Evolutionary conservation across 2,329 filamentous ascomycete species (phyloP), one percentile per base, ranked within the genome.

Genomic region (Monosporascus sp.): DNA sequence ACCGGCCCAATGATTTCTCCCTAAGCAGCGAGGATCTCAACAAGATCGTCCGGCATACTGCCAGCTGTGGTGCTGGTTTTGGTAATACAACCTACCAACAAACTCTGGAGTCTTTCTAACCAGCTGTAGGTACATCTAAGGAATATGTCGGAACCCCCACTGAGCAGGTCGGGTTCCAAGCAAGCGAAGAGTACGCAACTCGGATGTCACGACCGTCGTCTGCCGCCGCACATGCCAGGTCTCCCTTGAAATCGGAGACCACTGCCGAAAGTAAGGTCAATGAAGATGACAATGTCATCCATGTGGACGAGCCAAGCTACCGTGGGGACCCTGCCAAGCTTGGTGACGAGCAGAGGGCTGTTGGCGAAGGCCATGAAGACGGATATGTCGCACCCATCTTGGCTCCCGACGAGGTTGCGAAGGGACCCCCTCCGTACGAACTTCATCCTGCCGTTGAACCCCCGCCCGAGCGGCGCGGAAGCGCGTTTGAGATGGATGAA

Each of bases 1-100:
- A 82, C 50, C 79, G 81, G 52, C 75, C 77, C 57, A 76, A 76
- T 57, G 88, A 94, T 66, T 95, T 88, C 74, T 89, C 90, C 52
- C 81, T 96, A 83, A 94, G 89, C 71, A 92, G 88, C 63, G 89
- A 90, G 42, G 89, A 96, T 65, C 74, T 97, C 61, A 96, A 96
- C 72, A 91, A 88, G 73, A 86, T 97, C 60, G 91, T 97, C 53
- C 83, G 85, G 57, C 81, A 88, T 42, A 90, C 86, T 38, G 81
- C 78, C 51, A 79, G 71, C 61, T 78, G 74, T 60, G 77, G 78
- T 51, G 69, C 70, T 62, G 76, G 75, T 61, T 69, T 77, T 62
- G 78, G 78, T 80, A 78, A 74, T 72, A 66, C 53, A 52, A 58
- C 57, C 56, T 56, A 49, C 51, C 59, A 53, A 50, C 38, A 56